Percentiles rank a stretch among this genome's conserved stretches.
Conservation (phyloP, 202 grass and related monocot species). For the Zoysia matrella region DNA sequence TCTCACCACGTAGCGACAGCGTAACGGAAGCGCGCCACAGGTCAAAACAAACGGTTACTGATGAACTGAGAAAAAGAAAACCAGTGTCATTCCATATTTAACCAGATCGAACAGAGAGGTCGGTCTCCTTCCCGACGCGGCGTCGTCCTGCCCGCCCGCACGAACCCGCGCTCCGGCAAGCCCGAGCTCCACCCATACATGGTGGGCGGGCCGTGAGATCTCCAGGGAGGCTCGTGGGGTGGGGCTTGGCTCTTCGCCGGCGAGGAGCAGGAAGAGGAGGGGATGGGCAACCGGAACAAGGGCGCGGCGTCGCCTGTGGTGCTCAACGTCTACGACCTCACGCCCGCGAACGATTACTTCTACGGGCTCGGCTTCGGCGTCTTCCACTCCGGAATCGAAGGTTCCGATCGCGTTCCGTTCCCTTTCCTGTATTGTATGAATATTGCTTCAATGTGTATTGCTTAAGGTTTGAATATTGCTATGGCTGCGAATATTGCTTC, state of each 20-base stretch:
- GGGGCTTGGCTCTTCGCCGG: slow-evolving; percentile 19
- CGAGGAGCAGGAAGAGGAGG: not conserved
- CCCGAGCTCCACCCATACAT: slow-evolving; percentile 52
- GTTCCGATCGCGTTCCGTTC: not conserved
- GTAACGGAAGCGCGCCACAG: too few species aligned
- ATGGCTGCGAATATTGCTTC: too few species aligned
- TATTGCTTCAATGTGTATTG: not conserved
- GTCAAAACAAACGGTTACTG: not conserved
- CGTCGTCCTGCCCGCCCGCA: slow-evolving; percentile 19
- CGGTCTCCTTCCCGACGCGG: not conserved
- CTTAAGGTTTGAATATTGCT: too few species aligned
- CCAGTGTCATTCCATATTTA: slow-evolving; percentile 28
- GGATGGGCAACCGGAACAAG: slow-evolving; percentile 48
- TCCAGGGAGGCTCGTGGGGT: not conserved
- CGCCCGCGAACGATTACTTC: slow-evolving; percentile 78
- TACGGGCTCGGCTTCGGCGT: slow-evolving; percentile 86
- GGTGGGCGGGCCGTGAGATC: slow-evolving; percentile 65
- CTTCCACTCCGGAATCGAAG: slow-evolving; percentile 96
- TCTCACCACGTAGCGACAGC: too few species aligned
- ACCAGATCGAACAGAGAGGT: not conserved
- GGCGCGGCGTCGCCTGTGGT: slow-evolving; percentile 60
- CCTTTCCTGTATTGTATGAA: not conserved
- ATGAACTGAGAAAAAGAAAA: not conserved
- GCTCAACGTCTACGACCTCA: not conserved
- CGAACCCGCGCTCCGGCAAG: slow-evolving; percentile 43